Conservation (phyloP, 306 rosid genomes). For the Arachis hypogaea region DNA sequence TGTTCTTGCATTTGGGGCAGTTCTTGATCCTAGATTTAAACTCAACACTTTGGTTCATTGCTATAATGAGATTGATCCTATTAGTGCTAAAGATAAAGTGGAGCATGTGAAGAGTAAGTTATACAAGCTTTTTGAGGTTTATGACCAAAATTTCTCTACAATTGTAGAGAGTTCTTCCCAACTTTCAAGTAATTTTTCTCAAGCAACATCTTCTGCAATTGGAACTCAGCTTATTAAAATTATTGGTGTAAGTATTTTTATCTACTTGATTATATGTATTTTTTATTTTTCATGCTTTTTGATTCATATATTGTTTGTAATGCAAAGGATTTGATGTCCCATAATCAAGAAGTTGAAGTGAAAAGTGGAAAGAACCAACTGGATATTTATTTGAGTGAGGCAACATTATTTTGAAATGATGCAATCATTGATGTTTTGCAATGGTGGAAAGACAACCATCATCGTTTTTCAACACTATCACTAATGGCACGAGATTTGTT, state of each 20-base stretch:
- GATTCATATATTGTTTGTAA: neutral
- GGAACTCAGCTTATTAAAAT: neutral
- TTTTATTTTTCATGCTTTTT: neutral
- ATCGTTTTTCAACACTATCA: neutral
- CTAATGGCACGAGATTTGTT: neutral
- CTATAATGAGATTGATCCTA: neutral
- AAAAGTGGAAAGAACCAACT: neutral
- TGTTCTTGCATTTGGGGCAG: neutral
- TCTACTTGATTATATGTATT: no score
- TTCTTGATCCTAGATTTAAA: neutral
- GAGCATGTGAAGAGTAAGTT: neutral
- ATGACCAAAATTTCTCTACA: neutral
- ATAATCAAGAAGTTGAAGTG: neutral
- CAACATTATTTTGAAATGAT: neutral
- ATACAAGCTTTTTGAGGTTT: neutral
- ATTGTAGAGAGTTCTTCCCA: neutral
- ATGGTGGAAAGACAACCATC: neutral
- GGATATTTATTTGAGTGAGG: neutral
- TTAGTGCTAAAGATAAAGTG: neutral
- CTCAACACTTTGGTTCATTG: no score
- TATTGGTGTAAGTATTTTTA: no score
- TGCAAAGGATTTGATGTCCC: neutral
- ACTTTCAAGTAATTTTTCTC: neutral
- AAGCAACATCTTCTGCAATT: no score
- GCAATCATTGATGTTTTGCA: neutral